Conservation (phyloP, 2,329 filamentous ascomycete species). For the Tolypocladium sp. region DNA sequence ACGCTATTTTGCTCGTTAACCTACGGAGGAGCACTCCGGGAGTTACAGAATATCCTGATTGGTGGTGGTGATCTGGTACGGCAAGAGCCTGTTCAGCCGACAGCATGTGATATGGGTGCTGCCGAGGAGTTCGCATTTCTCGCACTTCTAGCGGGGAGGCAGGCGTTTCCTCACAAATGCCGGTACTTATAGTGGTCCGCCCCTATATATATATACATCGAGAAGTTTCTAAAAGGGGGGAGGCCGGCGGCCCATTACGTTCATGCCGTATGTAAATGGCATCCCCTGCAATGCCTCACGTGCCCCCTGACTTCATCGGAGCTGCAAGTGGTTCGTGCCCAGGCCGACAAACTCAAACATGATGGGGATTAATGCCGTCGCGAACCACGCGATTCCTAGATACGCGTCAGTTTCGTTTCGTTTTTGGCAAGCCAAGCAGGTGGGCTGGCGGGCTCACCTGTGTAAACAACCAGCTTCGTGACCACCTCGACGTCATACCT, state of each 20-base stretch:
- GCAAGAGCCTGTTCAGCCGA: not conserved
- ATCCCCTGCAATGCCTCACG: not conserved
- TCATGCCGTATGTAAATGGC: not conserved
- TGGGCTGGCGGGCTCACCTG: constrained; percentile 46
- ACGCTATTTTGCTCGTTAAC: not conserved
- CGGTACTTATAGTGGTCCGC: not conserved
- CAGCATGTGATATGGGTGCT: too few relatives aligned
- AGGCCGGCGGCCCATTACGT: not conserved
- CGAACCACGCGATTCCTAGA: constrained; percentile 72
- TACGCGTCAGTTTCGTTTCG: constrained; percentile 1
- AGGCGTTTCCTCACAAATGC: not conserved
- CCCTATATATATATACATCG: not conserved
- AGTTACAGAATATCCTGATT: not conserved
- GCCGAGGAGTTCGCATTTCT: not conserved
- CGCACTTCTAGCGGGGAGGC: not conserved
- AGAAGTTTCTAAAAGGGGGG: not conserved
- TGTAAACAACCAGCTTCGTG: constrained; percentile 91
- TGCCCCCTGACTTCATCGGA: constrained; percentile 4
- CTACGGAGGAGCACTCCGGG: not conserved
- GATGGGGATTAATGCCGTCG: constrained; percentile 65
- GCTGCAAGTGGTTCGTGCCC: constrained; percentile 30
- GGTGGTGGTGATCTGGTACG: not conserved
- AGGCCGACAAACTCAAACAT: constrained; percentile 56
- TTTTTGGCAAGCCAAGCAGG: not conserved
- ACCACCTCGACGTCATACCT: constrained; percentile 98